Base-by-base conservation (phyloP, 106 monocot genomes). In the Dendrobium huoshanense region DNA sequence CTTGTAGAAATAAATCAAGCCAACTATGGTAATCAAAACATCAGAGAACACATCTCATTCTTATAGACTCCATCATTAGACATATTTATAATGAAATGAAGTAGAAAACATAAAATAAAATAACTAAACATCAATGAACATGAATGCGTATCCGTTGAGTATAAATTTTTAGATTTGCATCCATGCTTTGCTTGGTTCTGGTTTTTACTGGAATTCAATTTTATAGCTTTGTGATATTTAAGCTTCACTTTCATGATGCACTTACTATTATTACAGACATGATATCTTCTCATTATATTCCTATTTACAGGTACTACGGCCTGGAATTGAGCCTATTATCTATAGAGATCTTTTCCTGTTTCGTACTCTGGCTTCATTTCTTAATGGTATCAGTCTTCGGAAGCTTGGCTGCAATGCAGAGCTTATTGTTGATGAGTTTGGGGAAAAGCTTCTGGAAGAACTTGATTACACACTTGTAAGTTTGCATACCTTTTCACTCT, bases 351-450 rank as follows among this genome's bases (percentile, higher is more conserved):
- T 99, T 83, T 99, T 99, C 81, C 91, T 99, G 24, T 99, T 99
- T 75, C 89, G 98, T 9, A 99, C 95, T 42, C 83, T 99, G 43
- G 98, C 98, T 78, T 99, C 98, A n/a, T 99, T 99, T 83, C 77
- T 99, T 51, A 99, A 95, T 82, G 95, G 98, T 45, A 91, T 99
- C 77, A 99, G 98, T 79, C 84, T 99, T 80, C 95, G 91, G 81
- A 99, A 95, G 84, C 84, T 99, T 68, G 98, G 98, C 7, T 95
- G 98, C 92, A 95, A 99, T 88, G 95, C 98, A 41, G 98, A 99
- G 83, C 92, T 99, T 87, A 95, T 99, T 81, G 98, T 99, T 64
- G 98, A 99, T 82, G 98, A 99, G 86, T 99, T 99, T 83, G 98
- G 98, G 55, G 98, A 99, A 84, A 99, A 99, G 74, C 90, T 99